Base-by-base conservation (phyloP, 352 stramenopile genomes). In the Phytophthora brassicae region DNA sequence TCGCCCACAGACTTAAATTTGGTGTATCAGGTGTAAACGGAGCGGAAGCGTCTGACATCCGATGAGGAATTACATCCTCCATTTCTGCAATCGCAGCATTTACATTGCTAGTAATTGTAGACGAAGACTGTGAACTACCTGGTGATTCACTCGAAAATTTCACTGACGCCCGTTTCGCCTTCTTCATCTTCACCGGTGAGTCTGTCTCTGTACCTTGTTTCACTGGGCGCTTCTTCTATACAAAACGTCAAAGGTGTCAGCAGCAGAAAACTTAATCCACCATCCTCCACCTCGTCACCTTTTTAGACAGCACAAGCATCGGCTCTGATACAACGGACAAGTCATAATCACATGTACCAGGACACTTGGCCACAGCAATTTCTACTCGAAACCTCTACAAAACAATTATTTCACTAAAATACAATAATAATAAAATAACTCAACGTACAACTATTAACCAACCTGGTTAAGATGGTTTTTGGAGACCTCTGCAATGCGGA, bases 391-490 rank as follows among this genome's bases (percentile, higher is more conserved):
- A 91, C 14, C 75, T 66, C 81, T 90, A 28, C 20, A 39, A 39
- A 56, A 24, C 13, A 56, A 14, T 20, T 13, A 26, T 22, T n/a
- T n/a, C n/a, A n/a, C n/a, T 24, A 9, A 26, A 36, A 29, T 31
- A 47, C 19, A 33, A 28, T 16, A 42, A 53, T 13, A 53, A 41
- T 41, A 26, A 24, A 42, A 19, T 5, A 43, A 41, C 19, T 36
- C 22, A 49, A 28, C 11, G 31, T 23, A 19, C 6, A 8, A 9
- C 23, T n/a, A 20, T n/a, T 12, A 20, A 11, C 26, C 28, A 59
- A 90, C 81, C 81, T 90, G 81, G 68, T 92, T 92, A 52, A 89
- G 70, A 43, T 92, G 81, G 62, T 92, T 92, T 67, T 92, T 92
- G 31, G 84, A 92, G 5, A 92, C 84, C 43, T 92, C 79, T 52